Base-by-base conservation (phyloP, 495 filamentous ascomycete genomes). In the Neurospora sublineolata region DNA sequence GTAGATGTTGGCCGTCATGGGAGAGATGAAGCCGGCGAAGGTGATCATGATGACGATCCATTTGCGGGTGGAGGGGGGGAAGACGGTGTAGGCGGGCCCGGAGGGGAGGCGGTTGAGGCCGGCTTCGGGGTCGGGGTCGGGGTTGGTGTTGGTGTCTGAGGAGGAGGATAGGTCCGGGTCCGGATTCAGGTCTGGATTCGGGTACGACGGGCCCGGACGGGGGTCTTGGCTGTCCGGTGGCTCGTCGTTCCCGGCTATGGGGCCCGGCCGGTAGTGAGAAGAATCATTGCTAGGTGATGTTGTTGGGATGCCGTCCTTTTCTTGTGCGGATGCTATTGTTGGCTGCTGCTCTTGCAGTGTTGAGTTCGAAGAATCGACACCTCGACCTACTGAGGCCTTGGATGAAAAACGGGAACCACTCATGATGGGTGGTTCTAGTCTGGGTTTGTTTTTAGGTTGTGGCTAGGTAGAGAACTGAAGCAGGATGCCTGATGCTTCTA, bases 1-100 rank as follows among this genome's bases (percentile, higher is more conserved):
- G 78, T 95, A 95, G 52, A 93, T 92, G 75, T 91, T 92, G 23
- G 90, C 90, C 0, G 89, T 92, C 68, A 93, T 84, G 3, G 91
- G 91, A 0, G 90, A 93, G 77, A 92, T 87, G 74, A 92, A 90
- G 42, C 87, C 86, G 12, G 87, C 87, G 69, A 84, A 83, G 33
- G 88, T 87, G 46, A 89, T 87, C 80, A 94, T 89, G 73, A 82
- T 82, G n/a, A 92, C 82, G 72, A 92, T 86, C 81, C 87, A 87
- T 72, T 83, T 73, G 80, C 87, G 90, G 71, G 87, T 84, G 12
- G 78, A 52, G 33, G 79, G 81, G 18, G 86, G 84, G 77, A 92
- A 92, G 73, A 84, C 83, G 37, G 83, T 87, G 77, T 90, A 87
- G 16, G 81, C 79, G 3, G 80, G 82, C 3, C 81, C 80, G 40